These are phyloP conservation scores for Vigna nakashimae DNA, from an alignment of 306 rosid genomes.

Conservation along the genomic window DNA sequence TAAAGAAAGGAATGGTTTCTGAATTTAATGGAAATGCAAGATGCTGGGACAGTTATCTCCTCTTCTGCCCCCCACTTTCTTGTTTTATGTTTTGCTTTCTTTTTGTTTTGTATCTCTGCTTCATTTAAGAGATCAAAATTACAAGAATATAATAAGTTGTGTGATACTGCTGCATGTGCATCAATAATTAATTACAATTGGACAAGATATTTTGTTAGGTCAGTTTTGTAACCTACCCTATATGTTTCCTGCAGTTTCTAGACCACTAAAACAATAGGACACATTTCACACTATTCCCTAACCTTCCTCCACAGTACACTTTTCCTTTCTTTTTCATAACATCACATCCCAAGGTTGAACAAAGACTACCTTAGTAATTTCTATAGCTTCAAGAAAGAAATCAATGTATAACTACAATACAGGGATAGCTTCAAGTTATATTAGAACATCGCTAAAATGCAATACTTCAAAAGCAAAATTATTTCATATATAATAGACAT, in stretches of 20 bases:
- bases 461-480: slow-evolving; percentile 9
- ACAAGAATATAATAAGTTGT: too few relatives aligned
- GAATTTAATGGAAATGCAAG: too few relatives aligned
- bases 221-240: neutral
- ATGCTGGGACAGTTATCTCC: too few relatives aligned
- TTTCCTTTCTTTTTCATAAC: neutral
- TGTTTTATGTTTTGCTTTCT: too few relatives aligned
- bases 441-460: too few relatives aligned
- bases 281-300: neutral
- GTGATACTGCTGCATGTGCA: too few relatives aligned
- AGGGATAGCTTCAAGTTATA: too few relatives aligned
- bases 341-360: neutral
- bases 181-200: neutral
- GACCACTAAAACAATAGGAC: neutral
- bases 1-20: too few relatives aligned
- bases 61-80: too few relatives aligned
- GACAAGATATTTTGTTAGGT: neutral
- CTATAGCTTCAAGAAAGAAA: neutral
- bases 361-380: neutral
- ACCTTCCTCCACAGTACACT: neutral
- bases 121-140: too few relatives aligned
- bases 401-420: too few relatives aligned
- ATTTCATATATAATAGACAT: slow-evolving; percentile 16
- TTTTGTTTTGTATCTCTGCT: too few relatives aligned
- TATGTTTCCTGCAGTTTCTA: neutral